phyloP scores from a whole-genome alignment of 352 stramenopile species.

The Pythium folliculosum region DNA sequence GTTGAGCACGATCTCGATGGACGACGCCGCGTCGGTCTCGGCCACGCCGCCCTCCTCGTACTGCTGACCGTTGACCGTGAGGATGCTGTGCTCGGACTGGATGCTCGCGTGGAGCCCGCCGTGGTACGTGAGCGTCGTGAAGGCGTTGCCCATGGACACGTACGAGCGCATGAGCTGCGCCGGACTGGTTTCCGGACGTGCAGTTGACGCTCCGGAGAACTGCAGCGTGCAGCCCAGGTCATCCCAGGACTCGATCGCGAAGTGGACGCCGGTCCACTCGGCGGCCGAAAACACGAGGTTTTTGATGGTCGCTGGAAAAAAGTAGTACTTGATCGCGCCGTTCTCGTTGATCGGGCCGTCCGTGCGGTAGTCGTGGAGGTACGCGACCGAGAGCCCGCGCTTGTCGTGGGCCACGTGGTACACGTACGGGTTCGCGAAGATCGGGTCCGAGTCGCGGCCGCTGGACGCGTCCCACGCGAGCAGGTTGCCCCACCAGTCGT shows the following conservation, averaged over 20 bases:
- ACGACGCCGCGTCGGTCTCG: slow-evolving; percentile 29
- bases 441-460: slow-evolving; percentile 59
- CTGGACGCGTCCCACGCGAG: slow-evolving; percentile 50
- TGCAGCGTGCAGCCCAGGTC: slow-evolving; percentile 68
- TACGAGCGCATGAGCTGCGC: slow-evolving; percentile 44
- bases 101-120: slow-evolving; percentile 58
- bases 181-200: slow-evolving; percentile 1
- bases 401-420: slow-evolving; percentile 56
- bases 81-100: slow-evolving; percentile 60
- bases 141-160: slow-evolving; percentile 71
- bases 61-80: slow-evolving; percentile 55
- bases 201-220: slow-evolving; percentile 31
- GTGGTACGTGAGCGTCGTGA: slow-evolving; percentile 74
- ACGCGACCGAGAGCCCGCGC: slow-evolving; percentile 60
- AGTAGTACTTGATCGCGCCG: slow-evolving; percentile 84
- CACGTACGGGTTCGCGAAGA: slow-evolving; percentile 75
- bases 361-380: slow-evolving; percentile 71
- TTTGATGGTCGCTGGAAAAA: slow-evolving; percentile 72
- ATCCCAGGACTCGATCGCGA: slow-evolving; percentile 73
- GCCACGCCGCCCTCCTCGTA: slow-evolving; percentile 39
- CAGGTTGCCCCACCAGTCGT: slow-evolving; percentile 87
- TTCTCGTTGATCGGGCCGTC: slow-evolving; percentile 78
- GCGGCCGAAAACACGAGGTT: slow-evolving; percentile 71
- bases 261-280: slow-evolving; percentile 34
- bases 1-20: slow-evolving; percentile 69